A percentile compares a stretch with the other conserved stretches of the same genome.
These are phyloP conservation scores for Pyrus hybrid DNA, from an alignment of 331 rosid species.

Conservation along the genomic window DNA sequence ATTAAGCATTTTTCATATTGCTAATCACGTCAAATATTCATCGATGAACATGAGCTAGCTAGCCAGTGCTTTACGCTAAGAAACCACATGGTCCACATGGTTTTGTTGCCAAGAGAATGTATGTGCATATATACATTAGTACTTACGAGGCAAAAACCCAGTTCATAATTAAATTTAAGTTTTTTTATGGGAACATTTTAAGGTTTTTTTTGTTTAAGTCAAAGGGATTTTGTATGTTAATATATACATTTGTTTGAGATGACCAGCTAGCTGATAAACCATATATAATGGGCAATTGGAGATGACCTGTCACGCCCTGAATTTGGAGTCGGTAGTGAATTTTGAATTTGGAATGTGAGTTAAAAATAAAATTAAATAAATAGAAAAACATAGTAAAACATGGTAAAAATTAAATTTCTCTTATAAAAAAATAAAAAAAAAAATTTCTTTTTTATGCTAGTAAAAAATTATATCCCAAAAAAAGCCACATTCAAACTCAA, in stretches of 20 bases:
- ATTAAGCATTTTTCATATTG: background rate
- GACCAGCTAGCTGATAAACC: background rate
- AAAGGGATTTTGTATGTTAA: background rate
- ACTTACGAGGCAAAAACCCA: background rate
- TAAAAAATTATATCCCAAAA: too few relatives aligned
- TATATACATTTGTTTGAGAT: background rate
- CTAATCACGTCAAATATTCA: background rate
- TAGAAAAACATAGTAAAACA: too few relatives aligned
- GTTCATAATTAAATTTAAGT: background rate
- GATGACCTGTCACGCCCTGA: background rate
- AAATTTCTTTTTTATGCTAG: too few relatives aligned
- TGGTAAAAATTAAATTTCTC: too few relatives aligned
- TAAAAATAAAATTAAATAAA: too few relatives aligned
- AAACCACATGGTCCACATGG: background rate
- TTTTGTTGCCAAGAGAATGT: background rate
- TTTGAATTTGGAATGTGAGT: accelerated
- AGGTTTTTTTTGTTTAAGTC: background rate
- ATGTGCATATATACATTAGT: background rate
- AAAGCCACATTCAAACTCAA: background rate
- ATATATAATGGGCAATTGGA: background rate
- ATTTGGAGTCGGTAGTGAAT: too few relatives aligned
- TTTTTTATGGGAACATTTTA: background rate
- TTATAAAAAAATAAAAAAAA: too few relatives aligned
- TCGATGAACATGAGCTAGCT: background rate
- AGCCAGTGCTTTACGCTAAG: background rate